Evolutionary conservation across 371 early-diverging fungal genomes (phyloP), one percentile per base, ranked within the genome.

Genomic region (Lichtheimia hyalospora): DNA sequence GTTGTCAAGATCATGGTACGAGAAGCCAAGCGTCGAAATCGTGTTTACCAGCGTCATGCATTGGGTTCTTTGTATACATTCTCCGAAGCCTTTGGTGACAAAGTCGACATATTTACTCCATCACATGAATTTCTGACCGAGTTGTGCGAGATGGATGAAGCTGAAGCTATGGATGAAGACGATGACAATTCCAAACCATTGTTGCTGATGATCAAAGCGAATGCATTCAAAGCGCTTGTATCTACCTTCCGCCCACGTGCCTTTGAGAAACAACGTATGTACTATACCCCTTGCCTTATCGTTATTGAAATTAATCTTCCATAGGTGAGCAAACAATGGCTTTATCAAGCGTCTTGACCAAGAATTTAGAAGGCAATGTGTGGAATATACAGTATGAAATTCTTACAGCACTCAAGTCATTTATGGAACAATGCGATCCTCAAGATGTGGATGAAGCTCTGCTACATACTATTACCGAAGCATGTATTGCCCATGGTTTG

Each of bases 301-400:
- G 25, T 57, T 56, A 63, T 24, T 18, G 6, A 2, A 13, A 49
- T 15, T 8, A 10, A n/a, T 13, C 27, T 5, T 25, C n/a, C 42
- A 24, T 66, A 67, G 75, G 54, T 14, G 71, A 75, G 51, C 74
- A 84, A 53, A 72, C 70, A 1, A 52, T 59, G 1, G 2, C 42
- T 3, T 24, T 87, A 0, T 59, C 69, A 6, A 56, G 68, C 0
- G 66, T 82, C 8, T 64, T 90, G 25, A 72, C 77, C 14, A 57
- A 54, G 60, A 63, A 71, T 51, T 56, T 84, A 14, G 65, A 72
- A 5, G 81, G 81, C 3, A 84, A 85, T 27, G 81, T 89, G 5
- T 92, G 92, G 94, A 93, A 91, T 61, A 85, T 92, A 1, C 81
- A 85, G 15, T 49, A 84, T 10, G 81, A 86, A 6, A 77, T 87